Evolutionary conservation across 768 basidiomycete species (phyloP).

Genomic region (Amanita pallidorosea): DNA sequence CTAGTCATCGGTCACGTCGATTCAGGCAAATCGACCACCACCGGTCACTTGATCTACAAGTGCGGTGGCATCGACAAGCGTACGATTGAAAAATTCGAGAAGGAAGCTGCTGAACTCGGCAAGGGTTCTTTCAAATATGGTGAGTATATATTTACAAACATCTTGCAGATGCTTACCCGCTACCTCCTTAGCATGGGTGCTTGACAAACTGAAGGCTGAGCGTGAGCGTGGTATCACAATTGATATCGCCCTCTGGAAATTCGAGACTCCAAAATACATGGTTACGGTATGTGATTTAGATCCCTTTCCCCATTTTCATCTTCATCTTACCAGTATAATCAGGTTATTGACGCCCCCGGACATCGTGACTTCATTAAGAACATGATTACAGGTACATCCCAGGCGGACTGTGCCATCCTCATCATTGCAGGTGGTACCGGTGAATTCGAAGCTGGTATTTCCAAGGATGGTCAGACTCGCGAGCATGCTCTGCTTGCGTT

Average conservation of each 20-base stretch:
- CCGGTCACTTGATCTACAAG: constrained; percentile 99
- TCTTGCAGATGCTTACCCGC: constrained; percentile 13
- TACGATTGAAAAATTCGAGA: constrained; percentile 99
- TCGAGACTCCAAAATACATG: constrained; percentile 97
- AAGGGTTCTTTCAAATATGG: constrained; percentile 99
- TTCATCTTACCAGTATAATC: neutral
- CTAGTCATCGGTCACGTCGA: constrained; percentile 98
- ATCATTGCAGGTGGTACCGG: constrained; percentile 99
- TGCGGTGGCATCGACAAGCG: constrained; percentile 99
- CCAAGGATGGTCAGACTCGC: constrained; percentile 99
- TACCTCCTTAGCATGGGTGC: constrained; percentile 79
- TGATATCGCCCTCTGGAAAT: constrained; percentile 99
- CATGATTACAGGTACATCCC: constrained; percentile 99
- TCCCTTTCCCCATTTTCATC: constrained; percentile 11
- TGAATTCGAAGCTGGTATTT: constrained; percentile 99
- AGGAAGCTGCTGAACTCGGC: constrained; percentile 99
- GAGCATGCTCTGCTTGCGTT: constrained; percentile 99
- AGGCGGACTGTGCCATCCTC: constrained; percentile 99
- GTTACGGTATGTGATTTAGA: constrained; percentile 59
- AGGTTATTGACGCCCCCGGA: constrained; percentile 98
- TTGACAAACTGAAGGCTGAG: constrained; percentile 99
- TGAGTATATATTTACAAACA: constrained; percentile 25
- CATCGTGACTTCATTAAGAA: constrained; percentile 99
- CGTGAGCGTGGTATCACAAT: constrained; percentile 99
- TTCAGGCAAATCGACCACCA: constrained; percentile 99